These are phyloP conservation scores for Cryphonectria carpinicola DNA, from an alignment of 2,329 filamentous ascomycete species.

Conservation along the genomic window DNA sequence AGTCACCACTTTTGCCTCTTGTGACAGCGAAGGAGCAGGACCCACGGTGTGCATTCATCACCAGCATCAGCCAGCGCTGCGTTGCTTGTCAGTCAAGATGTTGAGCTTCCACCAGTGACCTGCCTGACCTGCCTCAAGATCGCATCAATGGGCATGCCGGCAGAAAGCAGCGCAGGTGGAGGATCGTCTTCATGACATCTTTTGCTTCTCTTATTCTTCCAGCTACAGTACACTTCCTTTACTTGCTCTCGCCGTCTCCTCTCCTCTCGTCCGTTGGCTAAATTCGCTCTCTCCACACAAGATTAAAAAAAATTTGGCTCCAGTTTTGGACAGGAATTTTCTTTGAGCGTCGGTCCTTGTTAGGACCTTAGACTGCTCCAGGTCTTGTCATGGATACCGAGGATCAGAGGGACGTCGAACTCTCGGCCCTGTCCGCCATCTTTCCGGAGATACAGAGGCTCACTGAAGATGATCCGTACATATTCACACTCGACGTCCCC, in stretches of 20 bases:
- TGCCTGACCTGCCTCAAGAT: not conserved
- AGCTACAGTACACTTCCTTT: not conserved
- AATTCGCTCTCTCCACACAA: not conserved
- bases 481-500: constrained; percentile 60
- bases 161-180: not conserved
- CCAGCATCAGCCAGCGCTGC: not conserved
- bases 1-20: not conserved
- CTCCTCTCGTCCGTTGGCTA: not conserved
- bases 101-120: not conserved
- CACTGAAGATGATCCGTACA: constrained; percentile 47
- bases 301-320: not conserved
- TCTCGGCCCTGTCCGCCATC: constrained; percentile 65
- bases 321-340: not conserved
- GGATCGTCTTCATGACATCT: constrained; percentile 1
- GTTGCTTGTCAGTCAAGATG: not conserved
- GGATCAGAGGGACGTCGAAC: constrained; percentile 61
- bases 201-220: not conserved
- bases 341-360: not conserved
- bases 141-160: not conserved
- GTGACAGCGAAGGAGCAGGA: not conserved
- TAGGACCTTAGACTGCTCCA: not conserved
- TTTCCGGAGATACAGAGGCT: constrained; percentile 65
- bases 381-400: constrained; percentile 38
- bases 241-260: not conserved
- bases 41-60: not conserved